phyloP scores from a whole-genome alignment of 1,139 yeast species.

The Candida tropicalis region DNA sequence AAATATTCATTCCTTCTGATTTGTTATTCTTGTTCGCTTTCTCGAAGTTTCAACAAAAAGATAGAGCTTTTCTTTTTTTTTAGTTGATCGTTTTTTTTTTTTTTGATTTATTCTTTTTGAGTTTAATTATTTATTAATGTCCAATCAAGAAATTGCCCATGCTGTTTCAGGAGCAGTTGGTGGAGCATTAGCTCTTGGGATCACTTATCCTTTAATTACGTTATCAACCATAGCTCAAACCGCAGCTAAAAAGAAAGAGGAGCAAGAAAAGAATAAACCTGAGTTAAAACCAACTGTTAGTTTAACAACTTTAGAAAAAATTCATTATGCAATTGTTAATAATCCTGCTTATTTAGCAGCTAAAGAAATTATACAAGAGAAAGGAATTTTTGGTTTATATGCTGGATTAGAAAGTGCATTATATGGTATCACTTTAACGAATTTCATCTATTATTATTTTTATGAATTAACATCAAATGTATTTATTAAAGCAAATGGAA shows the following conservation, averaged over 20 bases:
- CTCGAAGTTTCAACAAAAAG: neutral
- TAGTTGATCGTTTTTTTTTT: neutral
- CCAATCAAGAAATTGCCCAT: constrained; percentile 61
- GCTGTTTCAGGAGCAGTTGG: constrained; percentile 94
- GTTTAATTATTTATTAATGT: neutral
- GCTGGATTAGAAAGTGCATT: constrained; percentile 88
- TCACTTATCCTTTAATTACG: constrained; percentile 85
- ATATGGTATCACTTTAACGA: constrained; percentile 82
- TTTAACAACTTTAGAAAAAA: constrained; percentile 20
- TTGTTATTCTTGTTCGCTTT: neutral
- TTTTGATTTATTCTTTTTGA: neutral
- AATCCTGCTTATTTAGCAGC: constrained; percentile 37
- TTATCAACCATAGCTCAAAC: constrained; percentile 86
- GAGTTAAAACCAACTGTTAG: constrained; percentile 12
- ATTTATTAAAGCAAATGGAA: constrained; percentile 44
- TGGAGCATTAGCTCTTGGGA: constrained; percentile 83
- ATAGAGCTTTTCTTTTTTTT: neutral
- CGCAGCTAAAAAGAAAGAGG: constrained; percentile 44
- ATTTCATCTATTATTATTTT: constrained; percentile 87
- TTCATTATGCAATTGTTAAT: constrained; percentile 23
- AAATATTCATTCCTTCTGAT: neutral
- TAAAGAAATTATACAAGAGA: constrained; percentile 54
- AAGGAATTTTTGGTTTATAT: constrained; percentile 75
- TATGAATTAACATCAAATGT: constrained; percentile 71
- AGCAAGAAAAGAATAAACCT: constrained; percentile 22